Conservation (phyloP, 495 filamentous ascomycete species). For the Aspergillus cristatus region DNA sequence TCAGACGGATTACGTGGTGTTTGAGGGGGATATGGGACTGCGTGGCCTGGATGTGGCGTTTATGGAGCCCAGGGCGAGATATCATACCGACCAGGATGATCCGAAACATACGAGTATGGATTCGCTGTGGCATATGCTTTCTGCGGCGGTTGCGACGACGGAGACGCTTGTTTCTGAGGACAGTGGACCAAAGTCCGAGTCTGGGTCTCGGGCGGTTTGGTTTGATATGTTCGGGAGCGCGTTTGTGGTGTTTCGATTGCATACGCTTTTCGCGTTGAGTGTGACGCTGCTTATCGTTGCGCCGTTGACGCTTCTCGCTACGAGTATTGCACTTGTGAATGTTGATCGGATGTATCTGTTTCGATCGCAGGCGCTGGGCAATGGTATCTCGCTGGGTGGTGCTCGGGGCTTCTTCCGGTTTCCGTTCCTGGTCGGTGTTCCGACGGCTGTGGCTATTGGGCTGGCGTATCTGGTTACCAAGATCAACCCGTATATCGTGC, state of each 20-base stretch:
- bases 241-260: constrained; percentile 70
- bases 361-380: constrained; percentile 48
- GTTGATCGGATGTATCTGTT: constrained; percentile 78
- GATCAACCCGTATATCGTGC: constrained; percentile 78
- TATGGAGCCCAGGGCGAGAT: constrained; percentile 71
- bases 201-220: constrained; percentile 69
- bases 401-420: constrained; percentile 77
- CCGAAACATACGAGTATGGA: constrained; percentile 61
- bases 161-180: constrained; percentile 61
- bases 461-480: constrained; percentile 69
- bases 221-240: constrained; percentile 83
- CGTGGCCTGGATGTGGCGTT: constrained; percentile 91
- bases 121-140: constrained; percentile 92
- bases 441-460: constrained; percentile 60
- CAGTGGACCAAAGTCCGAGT: no score
- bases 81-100: constrained; percentile 90
- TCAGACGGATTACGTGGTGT: constrained; percentile 84
- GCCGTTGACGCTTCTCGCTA: constrained; percentile 58
- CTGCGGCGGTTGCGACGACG: constrained; percentile 63
- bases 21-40: constrained; percentile 69
- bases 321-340: constrained; percentile 57
- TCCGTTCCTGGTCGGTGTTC: constrained; percentile 63
- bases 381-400: constrained; percentile 58
- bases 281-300: constrained; percentile 71
- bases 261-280: constrained; percentile 79